A percentile compares a stretch with the other conserved stretches of the same genome.
Conservation (phyloP, 202 grass and related monocot species). For the Setaria viridis region DNA sequence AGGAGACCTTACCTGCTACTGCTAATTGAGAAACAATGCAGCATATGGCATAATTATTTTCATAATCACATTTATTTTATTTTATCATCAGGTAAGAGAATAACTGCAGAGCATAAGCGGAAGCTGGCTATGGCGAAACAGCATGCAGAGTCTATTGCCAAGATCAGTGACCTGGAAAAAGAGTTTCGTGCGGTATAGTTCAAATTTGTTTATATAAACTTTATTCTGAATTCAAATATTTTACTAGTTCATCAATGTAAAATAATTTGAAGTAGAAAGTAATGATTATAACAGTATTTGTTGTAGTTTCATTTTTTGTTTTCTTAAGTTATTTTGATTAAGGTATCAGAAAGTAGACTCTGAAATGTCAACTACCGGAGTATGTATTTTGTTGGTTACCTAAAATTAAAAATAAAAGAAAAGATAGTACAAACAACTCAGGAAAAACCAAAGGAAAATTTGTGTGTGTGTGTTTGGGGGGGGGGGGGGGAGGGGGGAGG, state of each 20-base stretch:
- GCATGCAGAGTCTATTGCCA: conserved; percentile 77
- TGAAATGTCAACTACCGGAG: neutral
- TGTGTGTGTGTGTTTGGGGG: no score
- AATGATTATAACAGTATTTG: neutral
- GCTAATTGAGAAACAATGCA: neutral
- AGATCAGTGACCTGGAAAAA: conserved; percentile 61
- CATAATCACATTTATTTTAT: conserved; percentile 17
- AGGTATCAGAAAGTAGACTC: neutral
- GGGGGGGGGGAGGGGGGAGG: no score
- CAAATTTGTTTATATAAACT: conserved; percentile 23
- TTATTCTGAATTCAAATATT: conserved; percentile 17
- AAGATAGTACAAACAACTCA: no score
- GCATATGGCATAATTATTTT: conserved; percentile 1
- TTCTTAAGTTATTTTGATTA: neutral
- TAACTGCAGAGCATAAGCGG: conserved; percentile 61
- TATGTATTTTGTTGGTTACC: neutral
- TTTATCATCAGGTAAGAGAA: conserved; percentile 66
- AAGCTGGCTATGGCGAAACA: conserved; percentile 62
- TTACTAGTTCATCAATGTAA: neutral
- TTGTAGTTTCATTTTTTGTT: conserved; percentile 18
- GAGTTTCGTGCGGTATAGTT: conserved; percentile 66
- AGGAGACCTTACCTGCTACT: neutral
- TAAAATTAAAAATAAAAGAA: neutral
- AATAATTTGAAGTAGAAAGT: neutral
- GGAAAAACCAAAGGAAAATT: no score